Evolutionary conservation across 306 rosid species (phyloP), one percentile per base, ranked within the genome.

Genomic region (Sindora glabra): DNA sequence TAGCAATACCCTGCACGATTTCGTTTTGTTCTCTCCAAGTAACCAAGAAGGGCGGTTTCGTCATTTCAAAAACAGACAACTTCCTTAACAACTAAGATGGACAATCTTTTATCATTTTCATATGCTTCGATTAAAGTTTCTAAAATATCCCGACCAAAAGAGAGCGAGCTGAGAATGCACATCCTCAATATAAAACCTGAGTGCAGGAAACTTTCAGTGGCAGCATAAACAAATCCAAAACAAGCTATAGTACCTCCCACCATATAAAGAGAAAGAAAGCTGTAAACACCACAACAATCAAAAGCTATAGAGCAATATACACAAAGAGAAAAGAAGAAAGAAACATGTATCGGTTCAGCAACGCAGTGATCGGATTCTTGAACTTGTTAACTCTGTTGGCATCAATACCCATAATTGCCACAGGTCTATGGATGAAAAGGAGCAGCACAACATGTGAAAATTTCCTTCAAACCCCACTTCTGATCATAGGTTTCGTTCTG

Each of bases 381-480:
- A 94, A 94, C 80, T 74, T 94, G 68, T 59, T 94, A 16, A 86
- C 95, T 3, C 90, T 89, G 9, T 52, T 94, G 59, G 95, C 95
- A 15, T 94, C 99, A 6, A 94, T 94, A 49, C 99, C 97, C 6
- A 86, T 94, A 24, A 89, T 94, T 8, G 99, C 95, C 5, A 94
- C 89, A 41, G 99, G 97, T 1, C 51, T 94, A 59, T 94, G 97
- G 95, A 77, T 94, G 85, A 89, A 97, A 47, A 72, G 84, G 69
- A 94, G 89, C 67, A 94, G 84, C 74, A 89, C 86, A 49, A 82
- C 87, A 1, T 94, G 99, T 67, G 90, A 59, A 55, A 76, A 67
- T 41, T 94, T 86, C 61, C 94, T 89, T 10, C 99, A 94, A 63
- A 86, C 94, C 0, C 99, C 99, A 41, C 82, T 94, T 25, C 58